Evolutionary conservation across 306 rosid species (phyloP), one percentile per base, ranked within the genome.

Genomic region (Gillenia trifoliata): DNA sequence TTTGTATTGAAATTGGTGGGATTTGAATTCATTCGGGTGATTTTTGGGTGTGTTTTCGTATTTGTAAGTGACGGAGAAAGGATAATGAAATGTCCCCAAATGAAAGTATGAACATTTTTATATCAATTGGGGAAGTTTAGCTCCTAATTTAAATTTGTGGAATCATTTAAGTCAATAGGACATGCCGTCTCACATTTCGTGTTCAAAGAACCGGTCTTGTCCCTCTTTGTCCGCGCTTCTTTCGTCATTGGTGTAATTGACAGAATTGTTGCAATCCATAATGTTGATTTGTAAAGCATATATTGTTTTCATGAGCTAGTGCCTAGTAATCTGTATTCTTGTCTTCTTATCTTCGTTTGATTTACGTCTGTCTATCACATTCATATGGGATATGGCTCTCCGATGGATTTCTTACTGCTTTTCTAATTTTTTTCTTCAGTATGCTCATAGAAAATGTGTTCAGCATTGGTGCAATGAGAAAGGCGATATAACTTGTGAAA

Each of bases 401-500:
- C 25, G 29, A 50, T 30, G 60, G 66, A 73, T 22, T 63, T 66
- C 61, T 79, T 70, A 70, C 43, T 62, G 74, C 29, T 3, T 36
- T 28, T 22, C 23, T 77, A 34, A 64, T 63, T 29, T 66, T 75
- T 15, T 65, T 54, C n/a, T 76, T 68, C 90, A 93, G 98, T 93
- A 81, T 87, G 98, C 98, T 41, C 98, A 93, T 85, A 85, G 98
- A 70, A 93, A 93, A 83, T 93, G 98, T 50, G 97, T 93, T 65
- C 98, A 93, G 86, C 94, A 87, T 80, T 93, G 98, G 98, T 93
- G 98, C 82, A 81, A 93, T 78, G 98, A 93, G 87, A 93, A 93
- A 87, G 98, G 98, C 59, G 98, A 93, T 85, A 89, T 82, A 66
- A 91, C 81, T 82, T 93, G 98, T 76, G 97, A 91, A 84, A 93